These are phyloP conservation scores for Nigrospora oryzae DNA, from an alignment of 2,329 filamentous ascomycete genomes.

Conservation along the genomic window DNA sequence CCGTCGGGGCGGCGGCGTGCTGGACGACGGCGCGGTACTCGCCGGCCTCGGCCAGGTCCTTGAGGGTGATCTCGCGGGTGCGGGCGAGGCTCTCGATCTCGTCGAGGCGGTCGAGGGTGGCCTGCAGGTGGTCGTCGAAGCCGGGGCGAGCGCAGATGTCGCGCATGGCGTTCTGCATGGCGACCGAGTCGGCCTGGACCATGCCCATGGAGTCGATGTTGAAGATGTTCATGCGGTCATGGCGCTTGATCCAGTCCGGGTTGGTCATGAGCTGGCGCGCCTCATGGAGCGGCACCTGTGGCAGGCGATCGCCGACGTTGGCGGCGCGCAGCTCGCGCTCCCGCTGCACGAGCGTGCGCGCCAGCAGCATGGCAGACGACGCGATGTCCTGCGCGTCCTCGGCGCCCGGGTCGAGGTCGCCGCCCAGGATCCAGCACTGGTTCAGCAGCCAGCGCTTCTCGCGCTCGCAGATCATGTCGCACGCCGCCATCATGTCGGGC, in stretches of 20 bases:
- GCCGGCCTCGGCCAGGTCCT: slow-evolving; percentile 23
- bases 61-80: slow-evolving; percentile 47
- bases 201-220: slow-evolving; percentile 46
- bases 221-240: slow-evolving; percentile 50
- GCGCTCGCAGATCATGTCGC: slow-evolving; percentile 59
- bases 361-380: slow-evolving; percentile 49
- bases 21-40: slow-evolving; percentile 8
- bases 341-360: slow-evolving; percentile 44
- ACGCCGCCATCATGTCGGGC: slow-evolving; percentile 68
- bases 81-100: slow-evolving; percentile 44
- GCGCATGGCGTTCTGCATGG: slow-evolving; percentile 50
- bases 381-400: slow-evolving; percentile 55
- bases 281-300: slow-evolving; percentile 39
- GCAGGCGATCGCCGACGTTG: slow-evolving; percentile 32
- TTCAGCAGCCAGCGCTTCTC: slow-evolving; percentile 77
- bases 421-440: slow-evolving; percentile 68
- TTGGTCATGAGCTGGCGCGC: slow-evolving; percentile 46
- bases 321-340: slow-evolving; percentile 24
- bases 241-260: slow-evolving; percentile 46
- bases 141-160: slow-evolving; percentile 39
- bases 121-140: slow-evolving; percentile 44
- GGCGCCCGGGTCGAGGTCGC: slow-evolving; percentile 61
- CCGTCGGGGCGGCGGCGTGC: background rate
- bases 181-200: slow-evolving; percentile 47
- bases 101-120: slow-evolving; percentile 41